Evolutionary conservation across 176 grass and related monocot genomes (phyloP), one percentile per base, ranked within the genome.

Genomic region (Aegilops bicornis): DNA sequence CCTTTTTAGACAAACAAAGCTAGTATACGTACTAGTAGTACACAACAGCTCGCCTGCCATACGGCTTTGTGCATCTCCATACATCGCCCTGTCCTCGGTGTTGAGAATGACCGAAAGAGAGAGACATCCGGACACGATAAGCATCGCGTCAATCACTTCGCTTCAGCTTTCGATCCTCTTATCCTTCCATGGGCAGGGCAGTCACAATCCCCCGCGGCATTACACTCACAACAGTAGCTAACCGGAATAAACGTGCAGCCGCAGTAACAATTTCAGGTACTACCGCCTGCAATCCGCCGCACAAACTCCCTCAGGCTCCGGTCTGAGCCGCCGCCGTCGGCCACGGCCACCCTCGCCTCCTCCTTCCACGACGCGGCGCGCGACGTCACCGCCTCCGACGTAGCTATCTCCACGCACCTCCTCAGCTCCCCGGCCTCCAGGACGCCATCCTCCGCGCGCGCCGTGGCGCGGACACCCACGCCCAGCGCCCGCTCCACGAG

Each of bases 401-500:
- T 88, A 15, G 70, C 86, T 4, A 73, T 43, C 56, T 85, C 79
- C 36, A 91, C 9, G 67, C 88, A 98, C 62, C 89, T 85, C 48
- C 15, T 31, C 83, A 98, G 82, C 83, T 93, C 93, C n/a, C 17
- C 35, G 0, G 75, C 85, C 74, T 82, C 79, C 58, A 98, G 45
- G 16, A 93, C 66, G 6, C 79, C 85, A 13, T 74, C 92, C 20
- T 35, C 32, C 39, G 32, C 62, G 0, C 72, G 29, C 79, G 70
- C 73, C 19, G 40, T 78, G 3, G 86, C 95, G 40, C 93, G 89
- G 52, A 93, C 83, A 10, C 95, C 93, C 1, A 73, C 67, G 17
- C 95, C 91, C 83, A 83, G 66, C 66, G 80, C 61, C 71, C 79
- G 42, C 80, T 92, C 88, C 70, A 90, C 61, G 27, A 98, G 83